A percentile compares a stretch with the other conserved stretches of the same genome.
phyloP scores from a whole-genome alignment of 306 rosid species.

The Ochetophila trinervis region DNA sequence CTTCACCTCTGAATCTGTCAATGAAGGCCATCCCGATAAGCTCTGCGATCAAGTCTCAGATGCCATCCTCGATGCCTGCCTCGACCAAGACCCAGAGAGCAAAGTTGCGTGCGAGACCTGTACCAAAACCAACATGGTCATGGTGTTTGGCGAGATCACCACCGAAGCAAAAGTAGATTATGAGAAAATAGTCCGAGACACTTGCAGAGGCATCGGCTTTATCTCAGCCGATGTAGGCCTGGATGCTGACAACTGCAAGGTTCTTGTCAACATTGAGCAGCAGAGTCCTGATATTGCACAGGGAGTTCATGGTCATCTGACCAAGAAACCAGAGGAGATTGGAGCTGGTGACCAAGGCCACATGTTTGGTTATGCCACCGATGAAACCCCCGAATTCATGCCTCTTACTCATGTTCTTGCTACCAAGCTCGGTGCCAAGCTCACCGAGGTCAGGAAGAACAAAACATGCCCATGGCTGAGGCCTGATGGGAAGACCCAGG shows the following conservation, averaged over 20 bases:
- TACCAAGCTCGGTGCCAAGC: conserved; percentile 76
- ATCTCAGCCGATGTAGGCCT: conserved; percentile 68
- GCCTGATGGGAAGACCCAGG: conserved; percentile 88
- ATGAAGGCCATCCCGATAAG: conserved; percentile 85
- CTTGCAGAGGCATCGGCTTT: conserved; percentile 76
- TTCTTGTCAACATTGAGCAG: conserved; percentile 73
- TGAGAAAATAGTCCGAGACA: conserved; percentile 73
- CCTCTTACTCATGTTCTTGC: conserved; percentile 80
- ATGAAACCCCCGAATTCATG: conserved; percentile 74
- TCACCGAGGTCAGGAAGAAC: conserved; percentile 76
- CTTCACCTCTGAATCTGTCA: conserved; percentile 80
- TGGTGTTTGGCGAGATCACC: conserved; percentile 86
- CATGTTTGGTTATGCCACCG: conserved; percentile 85
- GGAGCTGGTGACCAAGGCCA: conserved; percentile 91
- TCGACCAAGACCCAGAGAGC: conserved; percentile 71
- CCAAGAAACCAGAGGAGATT: conserved; percentile 74
- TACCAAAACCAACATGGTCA: conserved; percentile 85
- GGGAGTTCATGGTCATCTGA: conserved; percentile 73
- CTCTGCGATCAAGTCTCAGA: conserved; percentile 80
- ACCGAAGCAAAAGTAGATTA: conserved; percentile 71
- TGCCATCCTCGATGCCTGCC: conserved; percentile 73
- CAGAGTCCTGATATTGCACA: conserved; percentile 82
- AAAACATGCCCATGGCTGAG: conserved; percentile 69
- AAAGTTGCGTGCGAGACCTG: conserved; percentile 90
- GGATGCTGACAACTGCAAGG: conserved; percentile 78